Evolutionary conservation across 73 alveolate genomes (phyloP).

Genomic region (Paramecium sexaurelia): DNA sequence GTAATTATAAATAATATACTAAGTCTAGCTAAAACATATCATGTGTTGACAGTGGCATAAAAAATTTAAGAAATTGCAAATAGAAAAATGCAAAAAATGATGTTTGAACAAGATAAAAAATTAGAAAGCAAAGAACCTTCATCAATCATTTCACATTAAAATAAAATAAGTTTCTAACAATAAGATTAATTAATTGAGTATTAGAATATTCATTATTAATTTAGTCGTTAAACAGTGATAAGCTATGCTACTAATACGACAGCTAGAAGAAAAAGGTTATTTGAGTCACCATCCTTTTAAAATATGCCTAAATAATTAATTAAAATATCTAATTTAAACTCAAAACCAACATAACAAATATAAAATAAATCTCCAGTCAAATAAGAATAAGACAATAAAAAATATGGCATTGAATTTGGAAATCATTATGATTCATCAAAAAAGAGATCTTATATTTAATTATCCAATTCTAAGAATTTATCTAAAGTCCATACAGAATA

Average conservation of each 20-base stretch:
- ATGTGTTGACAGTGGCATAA: slow-evolving; percentile 27
- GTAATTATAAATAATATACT: neutral
- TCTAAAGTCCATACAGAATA: neutral
- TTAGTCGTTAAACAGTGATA: slow-evolving; percentile 25
- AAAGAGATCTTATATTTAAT: neutral
- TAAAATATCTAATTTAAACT: neutral
- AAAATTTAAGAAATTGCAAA: slow-evolving; percentile 33
- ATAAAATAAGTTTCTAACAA: neutral
- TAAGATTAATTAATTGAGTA: neutral
- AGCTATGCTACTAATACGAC: slow-evolving; percentile 15
- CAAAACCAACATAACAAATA: neutral
- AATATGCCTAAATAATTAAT: neutral
- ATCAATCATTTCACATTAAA: neutral
- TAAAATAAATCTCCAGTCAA: neutral
- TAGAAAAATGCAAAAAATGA: neutral
- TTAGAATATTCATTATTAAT: neutral
- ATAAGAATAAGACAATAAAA: neutral
- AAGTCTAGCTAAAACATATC: slow-evolving; percentile 28
- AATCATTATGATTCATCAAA: slow-evolving; percentile 4
- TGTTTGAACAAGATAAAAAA: neutral
- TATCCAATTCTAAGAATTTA: neutral
- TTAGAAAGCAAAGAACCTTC: neutral
- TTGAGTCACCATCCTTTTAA: neutral
- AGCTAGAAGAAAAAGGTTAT: neutral
- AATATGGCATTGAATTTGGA: slow-evolving; percentile 41